Evolutionary conservation across 495 filamentous ascomycete species (phyloP), one percentile per base, ranked within the genome.

Genomic region (Neurospora sp.): DNA sequence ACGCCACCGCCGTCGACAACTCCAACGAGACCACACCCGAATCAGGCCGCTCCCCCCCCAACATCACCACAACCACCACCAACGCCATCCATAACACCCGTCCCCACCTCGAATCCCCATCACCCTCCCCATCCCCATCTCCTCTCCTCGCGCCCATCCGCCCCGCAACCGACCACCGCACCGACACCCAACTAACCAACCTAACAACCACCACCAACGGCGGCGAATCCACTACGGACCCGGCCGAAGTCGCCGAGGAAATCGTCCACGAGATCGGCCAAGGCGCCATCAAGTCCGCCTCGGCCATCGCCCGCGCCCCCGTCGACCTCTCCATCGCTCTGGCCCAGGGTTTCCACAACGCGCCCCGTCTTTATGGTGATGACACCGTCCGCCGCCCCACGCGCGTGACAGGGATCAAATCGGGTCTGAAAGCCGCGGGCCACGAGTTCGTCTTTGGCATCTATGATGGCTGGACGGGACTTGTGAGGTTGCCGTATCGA

Each of bases 321-420:
- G 89, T 94, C 73, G 91, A 94, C 75, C 83, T 96, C 27, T 86
- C 88, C 5, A 81, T 94, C 1, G 92, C 93, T 0, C 78, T 94
- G 3, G 88, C 91, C 4, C 92, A 94, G 76, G 93, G 93, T 2
- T 91, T 95, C 73, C 92, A 95, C 78, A 94, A 94, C 74, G 91
- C 93, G 0, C 94, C 94, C 1, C 87, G 92, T 1, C 83, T 97
- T 2, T 93, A 93, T 75, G 92, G 92, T 38, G 74, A 85, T 76
- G 77, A 81, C 74, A 80, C 79, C 11, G 77, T 80, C 6, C 70
- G 86, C 85, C 37, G 86, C 82, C 65, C 87, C 78, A 70, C 84
- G 8, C 84, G 89, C 5, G 88, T 94, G 40, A 91, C 89, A 5
- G 92, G 90, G 3, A 86, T 93, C 70, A 83, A 86, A 40, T 92